Percentiles rank a stretch among this genome's conserved stretches.
phyloP scores from a whole-genome alignment of 306 rosid species.

The Castanospermum australe region DNA sequence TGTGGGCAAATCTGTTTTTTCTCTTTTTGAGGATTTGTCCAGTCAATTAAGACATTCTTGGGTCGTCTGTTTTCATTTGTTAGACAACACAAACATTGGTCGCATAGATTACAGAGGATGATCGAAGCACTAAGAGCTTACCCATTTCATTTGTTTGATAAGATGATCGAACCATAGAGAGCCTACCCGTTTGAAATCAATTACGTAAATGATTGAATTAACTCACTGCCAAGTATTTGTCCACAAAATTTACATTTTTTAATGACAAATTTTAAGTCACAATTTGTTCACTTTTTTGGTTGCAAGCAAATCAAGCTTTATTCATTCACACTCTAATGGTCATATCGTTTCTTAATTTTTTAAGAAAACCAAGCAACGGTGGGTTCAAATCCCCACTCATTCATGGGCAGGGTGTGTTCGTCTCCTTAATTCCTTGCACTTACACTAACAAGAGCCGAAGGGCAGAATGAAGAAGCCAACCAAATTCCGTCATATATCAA shows the following conservation, averaged over 20 bases:
- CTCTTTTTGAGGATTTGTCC: neutral
- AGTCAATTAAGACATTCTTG: neutral
- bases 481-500: neutral
- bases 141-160: neutral
- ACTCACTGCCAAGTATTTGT: no score
- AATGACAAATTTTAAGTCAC: no score
- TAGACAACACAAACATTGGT: neutral
- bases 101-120: neutral
- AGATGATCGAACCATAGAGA: neutral
- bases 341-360: no score
- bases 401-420: no score
- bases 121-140: neutral
- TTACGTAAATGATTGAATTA: no score
- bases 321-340: no score
- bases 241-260: no score
- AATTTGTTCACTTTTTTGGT: no score
- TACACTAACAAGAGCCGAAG: no score
- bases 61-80: conserved; percentile 3
- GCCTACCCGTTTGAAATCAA: neutral
- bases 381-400: no score
- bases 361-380: no score
- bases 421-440: neutral
- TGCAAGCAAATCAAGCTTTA: no score
- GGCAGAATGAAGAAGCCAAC: neutral
- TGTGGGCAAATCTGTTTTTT: neutral